Evolutionary conservation across 2,329 filamentous ascomycete genomes (phyloP).

Genomic region (Talaromyces sp.): DNA sequence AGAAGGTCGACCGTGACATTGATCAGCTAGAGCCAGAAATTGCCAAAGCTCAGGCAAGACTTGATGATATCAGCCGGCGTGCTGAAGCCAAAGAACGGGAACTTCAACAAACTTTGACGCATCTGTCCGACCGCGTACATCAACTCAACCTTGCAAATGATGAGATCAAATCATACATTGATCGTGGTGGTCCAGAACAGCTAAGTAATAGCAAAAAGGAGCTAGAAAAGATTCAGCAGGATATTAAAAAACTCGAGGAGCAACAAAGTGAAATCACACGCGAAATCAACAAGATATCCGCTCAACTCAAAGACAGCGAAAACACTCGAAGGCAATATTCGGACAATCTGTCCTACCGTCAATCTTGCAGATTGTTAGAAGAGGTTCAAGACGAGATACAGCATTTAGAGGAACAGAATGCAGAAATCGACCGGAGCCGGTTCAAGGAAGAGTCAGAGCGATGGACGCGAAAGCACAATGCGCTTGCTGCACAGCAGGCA

Average conservation of each 20-base stretch:
- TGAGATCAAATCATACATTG: constrained; percentile 75
- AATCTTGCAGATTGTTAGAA: constrained; percentile 65
- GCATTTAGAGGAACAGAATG: constrained; percentile 72
- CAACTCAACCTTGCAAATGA: constrained; percentile 71
- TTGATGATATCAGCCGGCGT: constrained; percentile 70
- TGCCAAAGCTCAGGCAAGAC: constrained; percentile 67
- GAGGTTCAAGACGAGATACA: constrained; percentile 65
- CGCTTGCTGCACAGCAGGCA: constrained; percentile 67
- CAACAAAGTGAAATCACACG: constrained; percentile 65
- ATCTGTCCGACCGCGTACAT: constrained; percentile 68
- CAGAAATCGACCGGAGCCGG: constrained; percentile 73
- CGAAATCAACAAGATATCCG: constrained; percentile 71
- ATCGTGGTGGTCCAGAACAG: constrained; percentile 68
- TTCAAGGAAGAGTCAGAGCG: constrained; percentile 66
- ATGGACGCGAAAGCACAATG: constrained; percentile 65
- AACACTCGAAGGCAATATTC: constrained; percentile 79
- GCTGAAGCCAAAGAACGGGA: constrained; percentile 70
- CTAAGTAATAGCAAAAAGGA: constrained; percentile 67
- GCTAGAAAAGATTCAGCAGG: constrained; percentile 63
- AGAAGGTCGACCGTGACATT: constrained; percentile 67
- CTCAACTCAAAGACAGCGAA: constrained; percentile 73
- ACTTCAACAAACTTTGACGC: constrained; percentile 66
- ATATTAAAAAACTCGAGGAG: constrained; percentile 61
- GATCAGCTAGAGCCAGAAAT: constrained; percentile 72
- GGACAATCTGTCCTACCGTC: constrained; percentile 84